Evolutionary conservation across 2,329 filamentous ascomycete genomes (phyloP).

Genomic region (Venturia oleaginea): DNA sequence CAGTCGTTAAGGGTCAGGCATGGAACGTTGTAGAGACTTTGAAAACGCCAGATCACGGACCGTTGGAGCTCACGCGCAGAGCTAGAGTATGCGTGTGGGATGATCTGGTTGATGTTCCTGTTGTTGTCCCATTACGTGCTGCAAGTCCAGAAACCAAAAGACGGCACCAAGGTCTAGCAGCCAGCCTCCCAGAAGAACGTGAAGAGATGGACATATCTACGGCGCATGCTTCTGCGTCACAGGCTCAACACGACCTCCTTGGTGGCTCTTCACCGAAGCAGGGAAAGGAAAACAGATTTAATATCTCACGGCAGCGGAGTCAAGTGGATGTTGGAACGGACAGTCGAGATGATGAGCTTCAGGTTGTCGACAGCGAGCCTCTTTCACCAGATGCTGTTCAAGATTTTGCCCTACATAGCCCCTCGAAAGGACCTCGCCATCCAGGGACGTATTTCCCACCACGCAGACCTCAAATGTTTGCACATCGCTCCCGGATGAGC

Average conservation of each 20-base stretch:
- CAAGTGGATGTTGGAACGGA: constrained; percentile 8
- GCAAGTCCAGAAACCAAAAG: constrained; percentile 78
- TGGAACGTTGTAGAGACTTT: constrained; percentile 99
- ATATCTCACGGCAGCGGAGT: constrained; percentile 7
- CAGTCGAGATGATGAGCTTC: neutral
- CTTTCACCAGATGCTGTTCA: constrained; percentile 18
- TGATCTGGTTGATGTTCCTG: constrained; percentile 89
- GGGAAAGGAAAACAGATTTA: constrained; percentile 20
- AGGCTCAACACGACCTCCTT: constrained; percentile 56
- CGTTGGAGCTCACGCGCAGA: constrained; percentile 81
- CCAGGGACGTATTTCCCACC: constrained; percentile 1
- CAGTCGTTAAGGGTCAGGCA: constrained; percentile 97
- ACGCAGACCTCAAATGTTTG: neutral
- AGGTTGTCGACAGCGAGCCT: neutral
- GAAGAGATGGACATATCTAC: constrained; percentile 91
- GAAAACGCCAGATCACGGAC: constrained; percentile 85
- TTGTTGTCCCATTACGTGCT: constrained; percentile 80
- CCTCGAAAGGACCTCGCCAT: neutral
- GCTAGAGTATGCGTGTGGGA: constrained; percentile 96
- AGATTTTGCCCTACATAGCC: neutral
- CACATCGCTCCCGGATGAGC: constrained; percentile 29
- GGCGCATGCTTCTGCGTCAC: constrained; percentile 49
- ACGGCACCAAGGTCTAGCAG: constrained; percentile 15
- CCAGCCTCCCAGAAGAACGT: constrained; percentile 39
- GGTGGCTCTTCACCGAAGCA: constrained; percentile 50